Base-by-base conservation (phyloP, 495 filamentous ascomycete genomes). In the Pyronema domesticum region DNA sequence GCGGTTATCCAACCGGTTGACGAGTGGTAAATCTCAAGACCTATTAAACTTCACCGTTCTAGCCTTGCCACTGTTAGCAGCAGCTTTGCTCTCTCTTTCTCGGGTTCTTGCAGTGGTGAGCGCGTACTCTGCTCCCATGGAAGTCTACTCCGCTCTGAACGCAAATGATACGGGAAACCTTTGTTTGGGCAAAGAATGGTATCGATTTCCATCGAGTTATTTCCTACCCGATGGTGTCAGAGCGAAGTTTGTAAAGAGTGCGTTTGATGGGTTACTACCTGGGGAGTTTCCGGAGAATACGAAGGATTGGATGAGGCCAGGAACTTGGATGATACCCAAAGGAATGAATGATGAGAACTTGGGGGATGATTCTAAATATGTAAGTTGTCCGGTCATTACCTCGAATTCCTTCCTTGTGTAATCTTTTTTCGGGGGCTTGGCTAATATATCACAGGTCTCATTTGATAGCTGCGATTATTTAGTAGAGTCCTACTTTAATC, bases 131-230 rank as follows among this genome's bases (percentile, higher is more conserved):
- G 89, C 93, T 1, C 89, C 93, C 0, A 67, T 99, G 30, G 74
- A 79, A 23, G 69, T 96, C 7, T 93, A 94, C 61, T 39, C 63
- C 19, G 71, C 70, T 0, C 70, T 81, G 1, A 67, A 71, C 13
- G 33, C 63, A 14, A 69, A 69, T 30, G 70, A 78, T 0, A 67
- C 79, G 30, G 81, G 81, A 44, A 78, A 71, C 30, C 77, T 99
- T 4, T 99, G 93, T 68, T 76, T 95, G 46, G 89, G 83, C 42
- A 96, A 95, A 66, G 93, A 99, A 66, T 99, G 93, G 93, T 95
- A 99, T 65, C 85, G 93, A 46, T 99, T 94, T 63, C 93, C 93
- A 9, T 88, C 85, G 11, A 89, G 86, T 4, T 96, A 89, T 69
- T 85, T 89, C 66, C 73, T 99, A 0, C 93, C 93, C 0, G 67